These are phyloP conservation scores for Hylodesmum podocarpum DNA, from an alignment of 306 rosid species.

Conservation along the genomic window DNA sequence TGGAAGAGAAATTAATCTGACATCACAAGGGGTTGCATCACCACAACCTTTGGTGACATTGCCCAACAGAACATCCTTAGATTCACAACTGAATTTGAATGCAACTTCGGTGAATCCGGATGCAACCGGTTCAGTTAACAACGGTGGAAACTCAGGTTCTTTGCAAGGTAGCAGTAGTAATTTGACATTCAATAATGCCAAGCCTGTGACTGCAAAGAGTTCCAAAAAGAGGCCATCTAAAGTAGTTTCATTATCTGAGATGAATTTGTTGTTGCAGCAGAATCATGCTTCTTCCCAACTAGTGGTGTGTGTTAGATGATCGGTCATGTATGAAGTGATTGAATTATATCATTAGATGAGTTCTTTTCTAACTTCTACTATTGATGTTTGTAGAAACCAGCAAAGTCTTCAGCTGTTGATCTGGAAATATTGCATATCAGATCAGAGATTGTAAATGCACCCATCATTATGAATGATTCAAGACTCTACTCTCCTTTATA, in stretches of 20 bases:
- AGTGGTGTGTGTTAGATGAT: conserved; percentile 43
- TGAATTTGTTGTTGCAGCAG: conserved; percentile 58
- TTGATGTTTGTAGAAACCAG: conserved; percentile 48
- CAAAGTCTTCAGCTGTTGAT: conserved; percentile 52
- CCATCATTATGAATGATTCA: conserved; percentile 50
- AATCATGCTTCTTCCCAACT: conserved; percentile 43
- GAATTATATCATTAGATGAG: background rate
- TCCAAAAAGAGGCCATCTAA: conserved; percentile 42
- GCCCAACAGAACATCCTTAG: conserved; percentile 26
- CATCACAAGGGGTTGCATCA: conserved; percentile 35
- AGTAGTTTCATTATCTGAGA: conserved; percentile 66
- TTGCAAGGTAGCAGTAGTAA: conserved; percentile 12
- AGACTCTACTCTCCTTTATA: conserved; percentile 69
- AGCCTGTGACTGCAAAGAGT: conserved; percentile 31
- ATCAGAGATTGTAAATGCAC: conserved; percentile 77
- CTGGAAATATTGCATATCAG: conserved; percentile 53
- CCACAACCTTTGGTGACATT: conserved; percentile 32
- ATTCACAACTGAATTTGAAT: conserved; percentile 24
- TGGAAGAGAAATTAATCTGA: conserved; percentile 28
- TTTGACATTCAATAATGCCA: background rate
- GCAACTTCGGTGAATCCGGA: conserved; percentile 30
- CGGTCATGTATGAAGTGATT: background rate
- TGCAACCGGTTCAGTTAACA: background rate
- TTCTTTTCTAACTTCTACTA: conserved; percentile 21
- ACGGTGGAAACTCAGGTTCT: conserved; percentile 41